These are phyloP conservation scores for Senna tora DNA, from an alignment of 306 rosid genomes.

Conservation along the genomic window DNA sequence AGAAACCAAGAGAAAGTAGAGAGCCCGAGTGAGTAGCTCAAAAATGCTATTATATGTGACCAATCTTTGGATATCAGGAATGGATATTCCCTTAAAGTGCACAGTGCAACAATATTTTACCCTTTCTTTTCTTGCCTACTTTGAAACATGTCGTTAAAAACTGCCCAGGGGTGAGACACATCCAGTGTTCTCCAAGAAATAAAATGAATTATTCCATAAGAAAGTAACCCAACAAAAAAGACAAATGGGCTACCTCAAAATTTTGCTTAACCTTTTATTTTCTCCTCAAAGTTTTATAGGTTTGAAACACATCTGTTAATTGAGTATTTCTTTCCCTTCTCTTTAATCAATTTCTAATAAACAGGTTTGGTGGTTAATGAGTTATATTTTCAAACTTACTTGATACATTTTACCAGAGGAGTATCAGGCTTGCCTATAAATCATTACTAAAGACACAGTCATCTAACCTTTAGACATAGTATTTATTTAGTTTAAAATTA, in stretches of 20 bases:
- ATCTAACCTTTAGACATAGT: background rate
- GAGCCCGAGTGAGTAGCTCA: too few relatives aligned
- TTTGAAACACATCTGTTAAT: background rate
- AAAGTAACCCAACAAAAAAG: background rate
- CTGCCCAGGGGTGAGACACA: background rate
- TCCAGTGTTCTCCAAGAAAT: background rate
- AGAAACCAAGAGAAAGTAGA: too few relatives aligned
- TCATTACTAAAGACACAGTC: background rate
- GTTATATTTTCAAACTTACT: background rate
- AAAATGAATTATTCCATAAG: background rate
- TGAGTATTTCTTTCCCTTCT: background rate
- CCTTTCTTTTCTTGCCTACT: background rate
- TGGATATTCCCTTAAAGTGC: background rate
- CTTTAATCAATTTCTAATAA: background rate
- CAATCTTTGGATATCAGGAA: too few relatives aligned
- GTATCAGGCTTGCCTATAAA: background rate
- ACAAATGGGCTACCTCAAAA: conserved; percentile 5
- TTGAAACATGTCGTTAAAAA: background rate
- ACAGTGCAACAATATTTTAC: background rate
- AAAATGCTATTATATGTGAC: too few relatives aligned
- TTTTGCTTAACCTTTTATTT: background rate
- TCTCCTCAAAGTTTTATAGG: background rate
- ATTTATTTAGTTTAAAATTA: background rate
- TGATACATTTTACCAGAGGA: background rate
- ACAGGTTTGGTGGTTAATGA: background rate